Evolutionary conservation across 2,329 filamentous ascomycete genomes (phyloP).

Genomic region (Calonectria montana): DNA sequence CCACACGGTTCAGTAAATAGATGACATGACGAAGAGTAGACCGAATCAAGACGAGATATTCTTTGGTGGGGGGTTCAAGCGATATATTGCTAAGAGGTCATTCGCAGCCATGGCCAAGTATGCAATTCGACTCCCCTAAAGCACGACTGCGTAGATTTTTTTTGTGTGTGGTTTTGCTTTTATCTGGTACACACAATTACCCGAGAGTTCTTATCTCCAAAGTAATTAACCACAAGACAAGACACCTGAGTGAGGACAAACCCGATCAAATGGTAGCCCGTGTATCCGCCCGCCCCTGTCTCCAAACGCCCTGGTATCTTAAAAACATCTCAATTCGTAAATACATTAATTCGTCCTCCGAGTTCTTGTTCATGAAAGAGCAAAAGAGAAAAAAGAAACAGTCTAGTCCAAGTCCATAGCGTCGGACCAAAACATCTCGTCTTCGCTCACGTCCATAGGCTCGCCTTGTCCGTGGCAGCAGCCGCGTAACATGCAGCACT

Average conservation of each 20-base stretch:
- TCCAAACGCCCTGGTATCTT: neutral
- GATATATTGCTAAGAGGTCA: neutral
- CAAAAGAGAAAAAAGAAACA: no score
- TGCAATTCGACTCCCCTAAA: neutral
- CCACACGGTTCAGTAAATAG: neutral
- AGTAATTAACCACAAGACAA: neutral
- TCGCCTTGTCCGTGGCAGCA: neutral
- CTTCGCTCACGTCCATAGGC: constrained; percentile 11
- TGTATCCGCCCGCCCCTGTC: neutral
- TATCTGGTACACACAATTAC: neutral
- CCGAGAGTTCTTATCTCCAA: neutral
- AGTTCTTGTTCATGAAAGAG: neutral
- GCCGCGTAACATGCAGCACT: no score
- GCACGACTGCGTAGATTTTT: neutral
- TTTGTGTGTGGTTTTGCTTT: neutral
- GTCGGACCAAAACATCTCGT: constrained; percentile 20
- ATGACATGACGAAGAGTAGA: no score
- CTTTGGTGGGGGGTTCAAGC: no score
- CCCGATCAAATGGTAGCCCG: neutral
- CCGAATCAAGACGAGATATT: no score
- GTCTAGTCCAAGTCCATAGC: constrained; percentile 6
- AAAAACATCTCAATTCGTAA: neutral
- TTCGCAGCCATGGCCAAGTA: neutral
- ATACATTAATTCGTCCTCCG: neutral
- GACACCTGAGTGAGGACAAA: neutral